Evolutionary conservation across 495 filamentous ascomycete species (phyloP).

Genomic region (Parathielavia appendiculata): DNA sequence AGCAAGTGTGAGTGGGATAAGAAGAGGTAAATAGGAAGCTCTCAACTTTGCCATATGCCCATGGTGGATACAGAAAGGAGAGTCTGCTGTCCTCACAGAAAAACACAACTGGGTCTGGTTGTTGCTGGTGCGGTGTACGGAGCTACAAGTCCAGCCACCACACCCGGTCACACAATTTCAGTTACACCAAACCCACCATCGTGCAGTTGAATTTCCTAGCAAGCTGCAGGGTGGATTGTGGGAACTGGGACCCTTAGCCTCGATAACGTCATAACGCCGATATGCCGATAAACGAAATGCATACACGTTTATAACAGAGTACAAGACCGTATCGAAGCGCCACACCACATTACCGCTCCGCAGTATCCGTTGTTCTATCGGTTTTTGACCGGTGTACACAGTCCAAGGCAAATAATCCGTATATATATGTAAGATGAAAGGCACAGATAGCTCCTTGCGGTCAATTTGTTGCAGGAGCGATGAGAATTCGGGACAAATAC

Average conservation of each 20-base stretch:
- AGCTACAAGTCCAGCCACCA: neutral
- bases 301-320: too few relatives aligned
- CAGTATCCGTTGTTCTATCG: neutral
- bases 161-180: constrained; percentile 10
- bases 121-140: neutral
- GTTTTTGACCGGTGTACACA: neutral
- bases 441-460: neutral
- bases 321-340: too few relatives aligned
- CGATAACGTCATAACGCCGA: neutral
- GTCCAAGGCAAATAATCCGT: too few relatives aligned
- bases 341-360: too few relatives aligned
- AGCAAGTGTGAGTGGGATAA: neutral
- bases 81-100: neutral
- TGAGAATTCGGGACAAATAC: too few relatives aligned
- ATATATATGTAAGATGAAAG: too few relatives aligned
- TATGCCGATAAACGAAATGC: too few relatives aligned
- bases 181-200: neutral
- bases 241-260: neutral
- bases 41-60: constrained; percentile 1
- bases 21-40: neutral
- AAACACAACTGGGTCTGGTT: neutral
- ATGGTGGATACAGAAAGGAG: constrained; percentile 8
- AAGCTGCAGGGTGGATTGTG: neutral
- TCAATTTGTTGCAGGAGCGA: too few relatives aligned
- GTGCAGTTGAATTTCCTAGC: constrained; percentile 9